A percentile compares a stretch with the other conserved stretches of the same genome.
These are phyloP conservation scores for Rhizophagus prolifer DNA, from an alignment of 192 early-diverging fungal species.

Conservation along the genomic window DNA sequence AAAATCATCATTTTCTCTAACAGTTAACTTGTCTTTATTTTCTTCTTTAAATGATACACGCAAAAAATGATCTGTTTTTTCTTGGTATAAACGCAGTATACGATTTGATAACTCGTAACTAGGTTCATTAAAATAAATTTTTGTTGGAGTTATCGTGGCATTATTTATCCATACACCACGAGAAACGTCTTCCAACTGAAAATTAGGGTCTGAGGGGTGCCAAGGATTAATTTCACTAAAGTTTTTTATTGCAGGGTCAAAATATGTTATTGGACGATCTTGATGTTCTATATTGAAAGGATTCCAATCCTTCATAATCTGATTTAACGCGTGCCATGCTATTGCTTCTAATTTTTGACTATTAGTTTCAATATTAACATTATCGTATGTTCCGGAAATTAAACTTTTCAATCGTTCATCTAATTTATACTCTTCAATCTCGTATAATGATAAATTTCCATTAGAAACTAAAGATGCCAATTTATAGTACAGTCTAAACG, in stretches of 20 bases:
- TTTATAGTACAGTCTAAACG: constrained; percentile 6
- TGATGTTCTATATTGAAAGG: neutral
- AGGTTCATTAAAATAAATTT: constrained; percentile 60
- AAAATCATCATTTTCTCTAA: constrained; percentile 35
- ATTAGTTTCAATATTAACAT: neutral
- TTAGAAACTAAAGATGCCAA: constrained; percentile 6
- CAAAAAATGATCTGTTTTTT: constrained; percentile 58
- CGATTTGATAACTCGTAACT: constrained; percentile 73
- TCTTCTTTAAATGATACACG: constrained; percentile 74
- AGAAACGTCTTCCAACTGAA: neutral
- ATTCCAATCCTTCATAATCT: constrained; percentile 12
- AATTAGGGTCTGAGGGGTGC: neutral
- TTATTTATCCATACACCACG: constrained; percentile 2
- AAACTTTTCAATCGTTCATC: neutral
- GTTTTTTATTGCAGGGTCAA: neutral
- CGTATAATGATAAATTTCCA: neutral
- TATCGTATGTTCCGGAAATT: neutral
- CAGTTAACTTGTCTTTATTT: constrained; percentile 40
- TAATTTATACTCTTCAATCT: neutral
- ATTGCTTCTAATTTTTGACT: neutral
- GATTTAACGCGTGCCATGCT: constrained; percentile 11
- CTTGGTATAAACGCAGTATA: constrained; percentile 56
- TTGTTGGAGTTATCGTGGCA: constrained; percentile 60
- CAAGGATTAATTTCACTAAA: neutral
- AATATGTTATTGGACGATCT: neutral